phyloP scores from a whole-genome alignment of 106 monocot species.

The Vanilla planifolia region DNA sequence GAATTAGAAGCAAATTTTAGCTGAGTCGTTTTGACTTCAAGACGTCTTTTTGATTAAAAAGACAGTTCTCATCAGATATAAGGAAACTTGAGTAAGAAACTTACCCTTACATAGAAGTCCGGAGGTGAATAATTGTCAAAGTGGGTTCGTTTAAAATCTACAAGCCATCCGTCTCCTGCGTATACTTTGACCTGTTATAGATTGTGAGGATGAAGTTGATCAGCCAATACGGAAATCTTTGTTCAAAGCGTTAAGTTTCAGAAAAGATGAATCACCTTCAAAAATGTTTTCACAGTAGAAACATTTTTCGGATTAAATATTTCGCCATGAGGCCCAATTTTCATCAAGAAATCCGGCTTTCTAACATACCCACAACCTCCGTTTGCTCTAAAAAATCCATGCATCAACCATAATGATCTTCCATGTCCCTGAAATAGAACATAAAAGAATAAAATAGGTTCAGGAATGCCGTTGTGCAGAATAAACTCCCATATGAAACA shows the following conservation, averaged over 20 bases:
- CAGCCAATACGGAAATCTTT: neutral
- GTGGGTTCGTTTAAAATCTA: conserved; percentile 20
- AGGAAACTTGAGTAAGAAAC: too few relatives aligned
- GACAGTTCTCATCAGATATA: too few relatives aligned
- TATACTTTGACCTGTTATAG: conserved; percentile 52
- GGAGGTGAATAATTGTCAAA: conserved; percentile 30
- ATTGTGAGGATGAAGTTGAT: neutral
- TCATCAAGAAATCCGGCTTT: conserved; percentile 70
- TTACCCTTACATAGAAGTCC: conserved; percentile 2
- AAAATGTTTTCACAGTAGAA: conserved; percentile 44
- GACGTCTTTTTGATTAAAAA: too few relatives aligned
- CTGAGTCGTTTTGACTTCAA: too few relatives aligned
- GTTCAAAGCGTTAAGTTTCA: neutral
- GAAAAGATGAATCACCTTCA: conserved; percentile 35
- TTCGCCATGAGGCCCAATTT: conserved; percentile 28
- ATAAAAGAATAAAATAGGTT: neutral
- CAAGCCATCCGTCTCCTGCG: conserved; percentile 60
- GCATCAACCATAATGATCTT: conserved; percentile 73
- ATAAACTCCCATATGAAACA: neutral
- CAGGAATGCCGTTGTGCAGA: neutral
- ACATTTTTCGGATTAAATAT: conserved; percentile 54
- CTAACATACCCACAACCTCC: conserved; percentile 82
- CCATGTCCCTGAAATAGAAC: conserved; percentile 57
- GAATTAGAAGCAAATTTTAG: too few relatives aligned
- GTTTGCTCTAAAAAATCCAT: conserved; percentile 71